phyloP scores from a whole-genome alignment of 176 grass and related monocot species.

The Puccinellia tenuiflora region DNA sequence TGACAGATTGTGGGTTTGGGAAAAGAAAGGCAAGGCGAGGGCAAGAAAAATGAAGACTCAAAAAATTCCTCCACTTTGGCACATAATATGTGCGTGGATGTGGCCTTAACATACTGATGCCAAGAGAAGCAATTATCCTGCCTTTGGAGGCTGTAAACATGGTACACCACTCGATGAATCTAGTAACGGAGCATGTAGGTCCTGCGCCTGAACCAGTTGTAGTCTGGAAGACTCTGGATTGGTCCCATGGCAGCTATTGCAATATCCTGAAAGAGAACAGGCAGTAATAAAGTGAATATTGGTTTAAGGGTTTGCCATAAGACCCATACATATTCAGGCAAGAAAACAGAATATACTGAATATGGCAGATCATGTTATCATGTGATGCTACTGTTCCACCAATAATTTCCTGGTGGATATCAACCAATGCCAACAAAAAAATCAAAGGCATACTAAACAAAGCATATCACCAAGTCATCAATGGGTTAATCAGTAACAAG shows the following conservation, averaged over 20 bases:
- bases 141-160: constrained; percentile 43
- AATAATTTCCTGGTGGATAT: background rate
- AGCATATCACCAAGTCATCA: no score
- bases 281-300: background rate
- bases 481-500: background rate
- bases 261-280: constrained; percentile 50
- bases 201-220: constrained; percentile 99
- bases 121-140: constrained; percentile 39
- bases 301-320: background rate
- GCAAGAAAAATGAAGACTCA: constrained; percentile 37
- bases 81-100: constrained; percentile 29
- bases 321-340: background rate
- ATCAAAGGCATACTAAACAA: background rate
- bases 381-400: background rate
- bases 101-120: constrained; percentile 41
- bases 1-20: constrained; percentile 42
- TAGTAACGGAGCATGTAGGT: constrained; percentile 97
- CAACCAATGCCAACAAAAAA: constrained; percentile 9
- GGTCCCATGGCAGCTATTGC: constrained; percentile 93
- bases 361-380: background rate
- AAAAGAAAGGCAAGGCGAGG: background rate
- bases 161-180: constrained; percentile 23
- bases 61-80: constrained; percentile 43
- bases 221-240: constrained; percentile 82
- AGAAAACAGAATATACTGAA: background rate